Percentiles rank a stretch among this genome's conserved stretches.
Evolutionary conservation across 495 filamentous ascomycete genomes (phyloP).

Genomic region (Tuber melanosporum): DNA sequence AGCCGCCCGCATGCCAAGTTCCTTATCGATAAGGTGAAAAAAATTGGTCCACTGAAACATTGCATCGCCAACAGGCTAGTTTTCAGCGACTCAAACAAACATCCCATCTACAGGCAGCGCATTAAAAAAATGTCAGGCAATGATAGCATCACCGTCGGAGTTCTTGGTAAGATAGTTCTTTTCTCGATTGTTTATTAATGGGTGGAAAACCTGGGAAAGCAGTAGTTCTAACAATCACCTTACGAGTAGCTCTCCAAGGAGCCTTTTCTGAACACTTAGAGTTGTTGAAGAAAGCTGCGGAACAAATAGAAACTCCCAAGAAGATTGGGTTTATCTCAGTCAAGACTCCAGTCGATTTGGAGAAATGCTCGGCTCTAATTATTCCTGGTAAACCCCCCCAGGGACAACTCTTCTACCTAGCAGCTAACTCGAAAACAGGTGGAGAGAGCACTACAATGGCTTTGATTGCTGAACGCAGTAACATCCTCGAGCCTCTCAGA

Average conservation of each 20-base stretch:
- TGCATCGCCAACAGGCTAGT: not conserved
- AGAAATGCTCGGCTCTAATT: conserved; percentile 71
- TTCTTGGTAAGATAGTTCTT: conserved; percentile 19
- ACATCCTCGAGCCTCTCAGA: conserved; percentile 74
- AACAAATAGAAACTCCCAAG: conserved; percentile 41
- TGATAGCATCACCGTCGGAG: conserved; percentile 14
- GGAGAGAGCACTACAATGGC: conserved; percentile 94
- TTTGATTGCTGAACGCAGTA: conserved; percentile 72
- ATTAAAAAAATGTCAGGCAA: conserved; percentile 7
- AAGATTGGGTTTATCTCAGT: conserved; percentile 65
- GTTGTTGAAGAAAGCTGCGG: conserved; percentile 62
- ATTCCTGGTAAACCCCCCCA: conserved; percentile 53
- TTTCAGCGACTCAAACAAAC: not conserved
- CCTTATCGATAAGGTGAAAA: conserved; percentile 32
- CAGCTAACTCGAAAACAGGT: conserved; percentile 46
- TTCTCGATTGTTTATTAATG: not conserved
- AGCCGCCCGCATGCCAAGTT: not conserved
- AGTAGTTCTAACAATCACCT: not conserved
- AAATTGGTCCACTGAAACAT: conserved; percentile 20
- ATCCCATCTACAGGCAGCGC: not conserved
- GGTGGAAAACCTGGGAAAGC: not conserved
- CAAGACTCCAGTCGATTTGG: conserved; percentile 65
- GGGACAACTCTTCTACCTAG: not conserved
- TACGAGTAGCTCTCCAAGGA: conserved; percentile 67
- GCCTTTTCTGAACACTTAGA: conserved; percentile 84